These are phyloP conservation scores for Cryptococcus sp. DNA, from an alignment of 1,284 basidiomycete species.

Conservation along the genomic window DNA sequence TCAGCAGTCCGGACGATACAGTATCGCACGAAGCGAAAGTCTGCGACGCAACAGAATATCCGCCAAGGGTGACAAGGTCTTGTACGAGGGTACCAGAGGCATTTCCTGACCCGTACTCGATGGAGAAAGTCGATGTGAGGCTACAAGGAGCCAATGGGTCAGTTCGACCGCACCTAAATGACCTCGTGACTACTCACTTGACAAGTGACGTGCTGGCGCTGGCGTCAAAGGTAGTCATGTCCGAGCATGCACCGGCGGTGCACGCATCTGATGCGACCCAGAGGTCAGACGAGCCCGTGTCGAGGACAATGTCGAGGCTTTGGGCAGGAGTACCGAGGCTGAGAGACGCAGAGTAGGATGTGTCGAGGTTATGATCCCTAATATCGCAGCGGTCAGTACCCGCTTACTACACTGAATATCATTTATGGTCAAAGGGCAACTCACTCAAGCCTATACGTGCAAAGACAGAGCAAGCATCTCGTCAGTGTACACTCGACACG, in stretches of 20 bases:
- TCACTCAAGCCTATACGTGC: background rate
- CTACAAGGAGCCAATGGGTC: slow-evolving; percentile 8
- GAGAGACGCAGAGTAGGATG: slow-evolving; percentile 49
- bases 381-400: too few relatives aligned
- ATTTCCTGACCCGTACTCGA: slow-evolving; percentile 61
- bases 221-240: slow-evolving; percentile 36
- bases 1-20: slow-evolving; percentile 50
- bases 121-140: slow-evolving; percentile 37
- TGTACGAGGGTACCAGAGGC: slow-evolving; percentile 69
- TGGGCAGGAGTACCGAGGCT: slow-evolving; percentile 55
- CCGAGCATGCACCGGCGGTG: slow-evolving; percentile 30
- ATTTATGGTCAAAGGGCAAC: background rate
- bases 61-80: slow-evolving; percentile 78
- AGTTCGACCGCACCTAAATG: background rate
- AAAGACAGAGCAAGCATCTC: background rate
- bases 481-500: too few relatives aligned
- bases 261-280: slow-evolving; percentile 49
- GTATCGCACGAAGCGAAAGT: slow-evolving; percentile 59
- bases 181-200: slow-evolving; percentile 10
- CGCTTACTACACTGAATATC: too few relatives aligned
- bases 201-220: slow-evolving; percentile 18
- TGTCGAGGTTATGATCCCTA: slow-evolving; percentile 50
- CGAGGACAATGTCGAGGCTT: slow-evolving; percentile 59
- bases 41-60: slow-evolving; percentile 71
- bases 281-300: slow-evolving; percentile 62